These are phyloP conservation scores for Colletotrichum brevisporum DNA, from an alignment of 2,329 filamentous ascomycete genomes.

Conservation along the genomic window DNA sequence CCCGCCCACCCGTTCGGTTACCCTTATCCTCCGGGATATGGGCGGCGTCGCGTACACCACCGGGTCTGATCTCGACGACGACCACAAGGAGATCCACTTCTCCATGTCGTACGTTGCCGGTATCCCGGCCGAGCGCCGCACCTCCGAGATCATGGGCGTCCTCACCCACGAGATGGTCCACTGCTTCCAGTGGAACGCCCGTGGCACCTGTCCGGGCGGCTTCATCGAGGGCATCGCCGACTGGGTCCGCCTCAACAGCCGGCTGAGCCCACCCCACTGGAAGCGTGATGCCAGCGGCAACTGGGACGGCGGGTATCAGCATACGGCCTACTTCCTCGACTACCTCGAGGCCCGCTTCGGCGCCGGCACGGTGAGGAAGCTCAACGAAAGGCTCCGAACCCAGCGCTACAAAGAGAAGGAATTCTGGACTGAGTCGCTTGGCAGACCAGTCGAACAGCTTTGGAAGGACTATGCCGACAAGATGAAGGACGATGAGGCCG, in stretches of 20 bases:
- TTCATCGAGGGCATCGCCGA: slow-evolving; percentile 94
- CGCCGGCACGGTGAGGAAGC: slow-evolving; percentile 68
- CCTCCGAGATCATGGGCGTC: slow-evolving; percentile 83
- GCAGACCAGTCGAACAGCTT: slow-evolving; percentile 74
- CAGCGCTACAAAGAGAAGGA: slow-evolving; percentile 73
- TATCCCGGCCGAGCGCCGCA: slow-evolving; percentile 59
- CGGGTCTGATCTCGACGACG: slow-evolving; percentile 81
- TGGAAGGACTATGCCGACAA: slow-evolving; percentile 79
- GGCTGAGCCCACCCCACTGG: slow-evolving; percentile 88
- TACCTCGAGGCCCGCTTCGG: slow-evolving; percentile 82
- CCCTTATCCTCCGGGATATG: slow-evolving; percentile 84
- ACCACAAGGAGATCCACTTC: slow-evolving; percentile 96
- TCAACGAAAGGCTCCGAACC: slow-evolving; percentile 78
- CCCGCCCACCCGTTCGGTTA: slow-evolving; percentile 85
- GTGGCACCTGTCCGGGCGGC: slow-evolving; percentile 75
- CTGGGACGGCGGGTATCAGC: slow-evolving; percentile 94
- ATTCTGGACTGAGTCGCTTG: slow-evolving; percentile 80
- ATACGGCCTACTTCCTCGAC: slow-evolving; percentile 91
- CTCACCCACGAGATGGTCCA: slow-evolving; percentile 95
- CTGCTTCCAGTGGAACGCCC: slow-evolving; percentile 87
- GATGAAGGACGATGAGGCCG: slow-evolving; percentile 42
- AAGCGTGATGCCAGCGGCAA: slow-evolving; percentile 67
- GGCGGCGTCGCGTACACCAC: slow-evolving; percentile 91
- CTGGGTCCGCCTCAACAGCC: slow-evolving; percentile 85
- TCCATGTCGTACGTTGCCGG: slow-evolving; percentile 79